Evolutionary conservation across 2,329 filamentous ascomycete species (phyloP).

Genomic region (Hypoxylon rubiginosum): DNA sequence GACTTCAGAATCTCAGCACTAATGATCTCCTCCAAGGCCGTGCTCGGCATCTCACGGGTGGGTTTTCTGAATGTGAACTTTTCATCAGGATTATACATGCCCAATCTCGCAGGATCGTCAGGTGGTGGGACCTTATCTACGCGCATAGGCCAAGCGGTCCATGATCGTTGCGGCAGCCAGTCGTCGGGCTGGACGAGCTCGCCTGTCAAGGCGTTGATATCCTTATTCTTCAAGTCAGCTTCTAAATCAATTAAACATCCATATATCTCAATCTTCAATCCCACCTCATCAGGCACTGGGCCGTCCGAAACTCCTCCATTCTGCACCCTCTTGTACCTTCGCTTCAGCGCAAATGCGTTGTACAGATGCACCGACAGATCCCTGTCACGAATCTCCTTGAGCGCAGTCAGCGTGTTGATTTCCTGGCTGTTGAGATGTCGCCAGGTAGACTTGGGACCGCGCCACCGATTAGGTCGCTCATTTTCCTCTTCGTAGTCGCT

Average conservation of each 20-base stretch:
- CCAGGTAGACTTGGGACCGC: conserved; percentile 78
- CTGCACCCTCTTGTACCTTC: conserved; percentile 49
- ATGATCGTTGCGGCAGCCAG: conserved; percentile 70
- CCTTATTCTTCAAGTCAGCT: conserved; percentile 39
- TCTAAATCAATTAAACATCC: not conserved
- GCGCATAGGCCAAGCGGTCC: conserved; percentile 89
- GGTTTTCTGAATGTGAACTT: conserved; percentile 64
- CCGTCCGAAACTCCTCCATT: conserved; percentile 9
- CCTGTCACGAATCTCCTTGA: conserved; percentile 72
- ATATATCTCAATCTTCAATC: conserved; percentile 44
- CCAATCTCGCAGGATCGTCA: conserved; percentile 62
- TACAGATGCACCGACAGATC: conserved; percentile 84
- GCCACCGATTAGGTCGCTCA: conserved; percentile 78
- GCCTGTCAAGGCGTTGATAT: conserved; percentile 49
- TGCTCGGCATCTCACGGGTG: conserved; percentile 65
- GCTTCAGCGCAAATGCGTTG: conserved; percentile 79
- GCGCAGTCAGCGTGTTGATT: conserved; percentile 70
- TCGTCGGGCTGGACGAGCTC: conserved; percentile 45
- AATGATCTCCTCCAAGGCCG: conserved; percentile 77
- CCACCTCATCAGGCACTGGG: conserved; percentile 51
- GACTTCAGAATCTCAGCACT: conserved; percentile 73
- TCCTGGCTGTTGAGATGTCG: conserved; percentile 71
- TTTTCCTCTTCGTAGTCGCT: conserved; percentile 39
- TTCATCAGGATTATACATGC: conserved; percentile 56
- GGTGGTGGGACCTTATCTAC: conserved; percentile 72